Evolutionary conservation across 768 basidiomycete genomes (phyloP).

Genomic region (Daedaleopsis sinensis): DNA sequence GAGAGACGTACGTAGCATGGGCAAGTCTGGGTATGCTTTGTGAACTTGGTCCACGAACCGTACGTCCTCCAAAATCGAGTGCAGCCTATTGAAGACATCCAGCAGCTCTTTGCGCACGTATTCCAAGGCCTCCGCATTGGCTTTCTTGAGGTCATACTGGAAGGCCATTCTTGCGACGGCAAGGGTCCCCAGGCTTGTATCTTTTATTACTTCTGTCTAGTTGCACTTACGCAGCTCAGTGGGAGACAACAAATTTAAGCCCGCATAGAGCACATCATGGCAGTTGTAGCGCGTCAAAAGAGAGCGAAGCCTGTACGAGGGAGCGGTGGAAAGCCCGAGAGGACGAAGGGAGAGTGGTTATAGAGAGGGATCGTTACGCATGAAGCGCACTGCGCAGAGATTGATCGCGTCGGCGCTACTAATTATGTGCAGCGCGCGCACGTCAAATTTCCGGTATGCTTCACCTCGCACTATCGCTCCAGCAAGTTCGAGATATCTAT

Average conservation of each 20-base stretch:
- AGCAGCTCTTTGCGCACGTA: constrained; percentile 68
- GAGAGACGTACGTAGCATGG: constrained; percentile 54
- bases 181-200: no score
- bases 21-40: constrained; percentile 49
- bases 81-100: constrained; percentile 86
- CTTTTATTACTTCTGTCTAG: background rate
- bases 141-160: constrained; percentile 4
- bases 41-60: constrained; percentile 64
- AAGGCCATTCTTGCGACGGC: background rate
- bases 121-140: constrained; percentile 38
- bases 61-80: constrained; percentile 82
- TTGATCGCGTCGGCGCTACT: no score
- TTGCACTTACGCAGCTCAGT: background rate
- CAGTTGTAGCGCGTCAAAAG: background rate
- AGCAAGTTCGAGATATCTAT: no score
- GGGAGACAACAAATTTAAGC: background rate
- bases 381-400: no score
- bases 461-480: no score
- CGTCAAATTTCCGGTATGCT: no score
- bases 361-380: no score
- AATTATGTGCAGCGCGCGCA: no score
- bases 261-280: constrained; percentile 10
- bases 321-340: no score
- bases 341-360: no score
- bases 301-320: no score